Conservation (phyloP, 495 filamentous ascomycete genomes). For the Annulohypoxylon maeteangense region DNA sequence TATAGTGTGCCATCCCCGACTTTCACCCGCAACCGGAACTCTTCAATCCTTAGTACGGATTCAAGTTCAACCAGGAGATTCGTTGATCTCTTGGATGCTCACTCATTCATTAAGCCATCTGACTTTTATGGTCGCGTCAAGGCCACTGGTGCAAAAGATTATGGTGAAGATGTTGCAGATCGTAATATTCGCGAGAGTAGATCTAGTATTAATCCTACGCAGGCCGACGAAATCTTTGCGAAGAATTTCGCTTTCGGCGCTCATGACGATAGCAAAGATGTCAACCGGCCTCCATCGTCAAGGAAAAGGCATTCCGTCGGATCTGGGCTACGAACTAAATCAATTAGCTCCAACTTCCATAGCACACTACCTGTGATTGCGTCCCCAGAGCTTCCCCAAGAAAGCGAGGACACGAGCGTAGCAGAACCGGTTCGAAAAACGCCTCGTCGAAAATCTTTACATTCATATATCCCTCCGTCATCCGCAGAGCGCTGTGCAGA, state of each 20-base stretch:
- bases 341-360: slow-evolving; percentile 23
- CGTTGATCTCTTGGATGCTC: slow-evolving; percentile 64
- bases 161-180: slow-evolving; percentile 67
- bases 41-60: slow-evolving; percentile 45
- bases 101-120: slow-evolving; percentile 57
- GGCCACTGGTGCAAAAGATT: slow-evolving; percentile 59
- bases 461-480: slow-evolving; percentile 31
- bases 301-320: slow-evolving; percentile 40
- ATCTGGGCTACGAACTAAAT: slow-evolving; percentile 40
- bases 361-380: slow-evolving; percentile 35
- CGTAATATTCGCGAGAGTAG: slow-evolving; percentile 59
- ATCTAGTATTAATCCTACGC: slow-evolving; percentile 43
- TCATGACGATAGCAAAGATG: slow-evolving; percentile 11
- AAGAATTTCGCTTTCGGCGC: slow-evolving; percentile 10
- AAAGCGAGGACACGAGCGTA: slow-evolving; percentile 12
- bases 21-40: slow-evolving; percentile 22
- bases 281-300: slow-evolving; percentile 18
- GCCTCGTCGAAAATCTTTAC: slow-evolving; percentile 39
- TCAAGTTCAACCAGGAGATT: slow-evolving; percentile 37
- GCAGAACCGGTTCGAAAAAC: slow-evolving; percentile 13
- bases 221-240: slow-evolving; percentile 49
- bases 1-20: slow-evolving; percentile 15
- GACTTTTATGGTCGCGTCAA: slow-evolving; percentile 58
- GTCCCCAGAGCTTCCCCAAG: slow-evolving; percentile 26
- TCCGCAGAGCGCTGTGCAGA: slow-evolving; percentile 9